A percentile compares a stretch with the other conserved stretches of the same genome.
phyloP scores from a whole-genome alignment of 225 moss, liverwort and hornwort species.

The Takakia lepidozioides region DNA sequence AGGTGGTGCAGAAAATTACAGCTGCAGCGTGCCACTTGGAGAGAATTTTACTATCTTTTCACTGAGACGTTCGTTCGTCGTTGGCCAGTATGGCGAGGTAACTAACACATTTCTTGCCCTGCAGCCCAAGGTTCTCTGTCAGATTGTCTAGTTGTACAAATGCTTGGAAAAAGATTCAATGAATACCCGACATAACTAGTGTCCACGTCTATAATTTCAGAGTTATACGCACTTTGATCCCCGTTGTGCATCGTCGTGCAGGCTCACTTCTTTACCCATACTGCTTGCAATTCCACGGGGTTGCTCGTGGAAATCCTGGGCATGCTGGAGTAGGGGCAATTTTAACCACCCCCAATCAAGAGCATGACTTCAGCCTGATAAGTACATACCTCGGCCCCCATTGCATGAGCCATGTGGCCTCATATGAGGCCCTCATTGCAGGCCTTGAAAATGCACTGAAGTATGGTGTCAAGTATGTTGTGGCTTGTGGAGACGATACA shows the following conservation, averaged over 20 bases:
- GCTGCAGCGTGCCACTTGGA: slow-evolving; percentile 7
- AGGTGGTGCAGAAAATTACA: slow-evolving; percentile 4
- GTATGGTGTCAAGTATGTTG: background rate
- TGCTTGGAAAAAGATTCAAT: no score
- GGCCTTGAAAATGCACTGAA: background rate
- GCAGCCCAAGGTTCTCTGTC: background rate
- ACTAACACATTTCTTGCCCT: background rate
- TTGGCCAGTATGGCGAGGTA: background rate
- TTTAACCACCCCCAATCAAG: background rate
- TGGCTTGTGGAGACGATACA: background rate
- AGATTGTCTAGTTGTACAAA: background rate
- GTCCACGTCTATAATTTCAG: no score
- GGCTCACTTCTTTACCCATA: background rate
- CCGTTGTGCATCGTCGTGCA: background rate
- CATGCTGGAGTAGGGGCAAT: background rate
- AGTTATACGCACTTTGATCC: no score
- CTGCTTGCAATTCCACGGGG: slow-evolving; percentile 1
- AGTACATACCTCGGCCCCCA: background rate
- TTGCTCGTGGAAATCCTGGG: background rate
- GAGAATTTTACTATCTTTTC: slow-evolving; percentile 2
- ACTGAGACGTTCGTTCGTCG: background rate
- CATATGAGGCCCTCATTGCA: background rate
- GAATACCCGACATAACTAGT: no score
- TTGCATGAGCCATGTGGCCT: background rate
- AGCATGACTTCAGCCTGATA: background rate